Evolutionary conservation across 2,329 filamentous ascomycete genomes (phyloP).

Genomic region (Phialocephala sp.): DNA sequence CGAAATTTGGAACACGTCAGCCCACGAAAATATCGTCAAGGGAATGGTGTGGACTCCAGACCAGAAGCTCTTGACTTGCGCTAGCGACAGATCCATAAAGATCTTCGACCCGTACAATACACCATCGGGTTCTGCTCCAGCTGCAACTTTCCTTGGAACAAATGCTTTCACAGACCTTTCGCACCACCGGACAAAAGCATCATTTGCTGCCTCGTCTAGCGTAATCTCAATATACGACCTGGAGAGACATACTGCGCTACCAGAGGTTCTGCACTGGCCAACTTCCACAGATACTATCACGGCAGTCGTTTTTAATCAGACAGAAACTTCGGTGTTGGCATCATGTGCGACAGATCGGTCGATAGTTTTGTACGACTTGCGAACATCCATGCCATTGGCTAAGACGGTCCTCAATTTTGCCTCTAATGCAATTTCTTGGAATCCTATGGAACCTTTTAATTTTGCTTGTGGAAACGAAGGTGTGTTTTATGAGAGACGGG

Average conservation of each 20-base stretch:
- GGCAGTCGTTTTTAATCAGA: conserved; percentile 87
- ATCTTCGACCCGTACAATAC: conserved; percentile 89
- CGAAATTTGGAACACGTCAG: conserved; percentile 78
- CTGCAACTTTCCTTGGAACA: conserved; percentile 83
- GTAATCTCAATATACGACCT: conserved; percentile 89
- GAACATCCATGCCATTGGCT: conserved; percentile 81
- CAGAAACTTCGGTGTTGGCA: conserved; percentile 88
- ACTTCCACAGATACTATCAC: conserved; percentile 90
- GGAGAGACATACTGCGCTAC: conserved; percentile 77
- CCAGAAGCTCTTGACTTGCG: conserved; percentile 84
- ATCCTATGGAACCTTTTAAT: conserved; percentile 97
- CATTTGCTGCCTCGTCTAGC: conserved; percentile 80
- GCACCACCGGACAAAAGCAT: conserved; percentile 78
- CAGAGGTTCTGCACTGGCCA: conserved; percentile 86
- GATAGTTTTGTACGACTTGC: conserved; percentile 88
- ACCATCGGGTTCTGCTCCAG: conserved; percentile 68
- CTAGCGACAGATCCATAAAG: conserved; percentile 85
- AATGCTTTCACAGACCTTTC: conserved; percentile 84
- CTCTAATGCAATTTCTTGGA: conserved; percentile 83
- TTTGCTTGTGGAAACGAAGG: conserved; percentile 86
- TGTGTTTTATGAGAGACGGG: neutral
- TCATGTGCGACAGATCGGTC: conserved; percentile 86
- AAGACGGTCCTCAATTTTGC: conserved; percentile 83
- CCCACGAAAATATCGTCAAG: conserved; percentile 94
- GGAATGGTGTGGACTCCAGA: conserved; percentile 88